Base-by-base conservation (phyloP, 441 rosid species). In the Cnidoscolus chayamansa region DNA sequence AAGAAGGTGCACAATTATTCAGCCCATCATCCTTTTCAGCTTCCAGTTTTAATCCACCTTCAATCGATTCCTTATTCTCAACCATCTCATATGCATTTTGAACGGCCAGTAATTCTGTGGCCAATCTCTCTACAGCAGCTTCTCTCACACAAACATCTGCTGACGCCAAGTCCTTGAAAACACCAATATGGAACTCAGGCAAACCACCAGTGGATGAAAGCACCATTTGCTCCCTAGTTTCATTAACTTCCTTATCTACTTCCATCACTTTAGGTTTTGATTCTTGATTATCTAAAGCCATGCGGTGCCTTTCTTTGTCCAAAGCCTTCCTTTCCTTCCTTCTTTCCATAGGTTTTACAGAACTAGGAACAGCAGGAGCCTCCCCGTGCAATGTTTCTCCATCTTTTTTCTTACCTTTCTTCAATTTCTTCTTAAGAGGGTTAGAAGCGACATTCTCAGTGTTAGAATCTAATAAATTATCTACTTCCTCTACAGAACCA, bases 21-120 rank as follows among this genome's bases (percentile, higher is more conserved):
- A 95, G 84, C 16, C 99, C 98, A 64, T 90, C 98, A 76, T 95
- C 88, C 75, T 87, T 95, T 66, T 89, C 87, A 32, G 99, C 97
- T 78, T 91, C 97, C 76, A 93, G 79, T 80, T 88, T 88, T 77
- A 84, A 74, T 13, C 85, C 90, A 48, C 85, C 80, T 11, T 84
- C 86, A n/a, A 82, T 80, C 76, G 80, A 63, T 10, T 82, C 92
- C 81, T 88, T 86, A 65, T 78, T 79, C 56, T 81, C 85, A 0
- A 86, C 72, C 75, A 70, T 70, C 72, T 89, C 90, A 73, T 87
- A 93, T 0, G 85, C 94, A 74, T 81, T 86, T 81, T 95, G 97
- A 77, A 93, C 91, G 73, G 84, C 90, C 81, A 75, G 82, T 76
- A 93, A 80, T 83, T 87, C 93, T 9, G 15, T 73, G 67, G 85